Base-by-base conservation (phyloP, 441 rosid species). In the Pelargonium myrrhifolium region DNA sequence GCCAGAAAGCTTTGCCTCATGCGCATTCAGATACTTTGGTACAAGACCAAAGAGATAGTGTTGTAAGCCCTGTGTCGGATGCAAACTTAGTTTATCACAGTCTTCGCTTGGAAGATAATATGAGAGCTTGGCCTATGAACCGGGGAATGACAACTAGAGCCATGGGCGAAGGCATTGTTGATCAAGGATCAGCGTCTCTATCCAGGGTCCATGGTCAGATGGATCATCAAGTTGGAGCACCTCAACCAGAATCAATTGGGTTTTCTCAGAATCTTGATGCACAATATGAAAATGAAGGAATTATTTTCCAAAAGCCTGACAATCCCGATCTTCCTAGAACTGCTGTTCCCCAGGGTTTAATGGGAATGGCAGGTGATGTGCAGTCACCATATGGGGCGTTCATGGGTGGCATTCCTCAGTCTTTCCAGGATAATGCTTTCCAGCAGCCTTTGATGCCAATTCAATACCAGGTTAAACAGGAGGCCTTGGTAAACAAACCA, bases 1-100 rank as follows among this genome's bases (percentile, higher is more conserved):
- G 89, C 74, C 88, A 84, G 68, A 88, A 84, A 75, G 82, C 86
- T 49, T 78, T 88, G 79, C 90, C 91, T 71, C 91, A 84, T 76
- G 86, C 83, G 35, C 88, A 88, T 81, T 88, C 85, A 0, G 89
- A 88, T 82, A 77, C 89, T 61, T 10, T 78, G 75, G 77, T 73
- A 55, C 82, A 51, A 68, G 84, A 73, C 69, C 81, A 66, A 63
- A 79, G 80, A 67, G 83, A 75, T 7, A 40, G 61, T 53, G 65
- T 39, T 65, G 59, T 59, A 35, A 77, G 74, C 70, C 35, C 74
- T 45, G 15, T 64, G 43, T 69, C 75, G 6, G 74, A 72, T 73
- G 51, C 79, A 22, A 74, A 68, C 73, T 45, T 84, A 65, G 45
- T 75, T 65, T 76, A 74, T 84, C 85, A 80, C 47, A 85, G 88